Base-by-base conservation (phyloP, 2,329 filamentous ascomycete genomes). In the Sarocladium brachiariae region DNA sequence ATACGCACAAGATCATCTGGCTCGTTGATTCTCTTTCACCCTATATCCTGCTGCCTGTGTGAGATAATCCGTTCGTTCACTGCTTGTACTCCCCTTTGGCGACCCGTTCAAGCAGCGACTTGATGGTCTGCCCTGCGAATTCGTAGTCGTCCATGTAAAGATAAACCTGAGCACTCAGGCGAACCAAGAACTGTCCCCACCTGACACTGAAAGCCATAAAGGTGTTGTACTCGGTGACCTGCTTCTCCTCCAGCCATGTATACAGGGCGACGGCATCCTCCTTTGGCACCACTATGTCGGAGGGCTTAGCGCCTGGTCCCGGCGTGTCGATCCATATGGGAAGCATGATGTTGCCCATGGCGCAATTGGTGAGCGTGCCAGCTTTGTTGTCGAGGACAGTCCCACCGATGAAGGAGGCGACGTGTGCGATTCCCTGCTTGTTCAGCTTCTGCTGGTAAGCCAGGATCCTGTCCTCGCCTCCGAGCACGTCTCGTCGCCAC, bases 101-200 rank as follows among this genome's bases (percentile, higher is more conserved):
- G 5, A 74, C 69, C 52, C 73, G 64, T 49, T 65, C 61, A 51
- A 67, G 70, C 13, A 79, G 41, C 33, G 70, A 65, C 61, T 78
- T 77, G 59, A 93, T 64, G 8, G 77, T 70, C 48, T 71, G 62
- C 0, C 75, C 87, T 3, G 77, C 76, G 78, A 80, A 87, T 62
- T 85, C 79, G 61, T 93, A 96, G 65, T 96, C 90, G 11, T 74
- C 74, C 56, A 84, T 63, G 23, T 89, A 88, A n/a, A 96, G 68
- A 63, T 93, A 97, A 0, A 93, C 77, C 72, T 96, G 90, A 13
- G 80, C 88, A 62, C 86, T 90, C 45, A 95, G 61, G 46, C 92
- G 72, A 0, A 77, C 73, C 86, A 86, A 96, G 63, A 84, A 78
- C 50, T 74, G 73, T 0, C 76, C 77, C 0, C 68, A 74, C 56